Percentiles rank a stretch among this genome's conserved stretches.
Conservation (phyloP, 352 stramenopile genomes). For the Phytopythium litorale region DNA sequence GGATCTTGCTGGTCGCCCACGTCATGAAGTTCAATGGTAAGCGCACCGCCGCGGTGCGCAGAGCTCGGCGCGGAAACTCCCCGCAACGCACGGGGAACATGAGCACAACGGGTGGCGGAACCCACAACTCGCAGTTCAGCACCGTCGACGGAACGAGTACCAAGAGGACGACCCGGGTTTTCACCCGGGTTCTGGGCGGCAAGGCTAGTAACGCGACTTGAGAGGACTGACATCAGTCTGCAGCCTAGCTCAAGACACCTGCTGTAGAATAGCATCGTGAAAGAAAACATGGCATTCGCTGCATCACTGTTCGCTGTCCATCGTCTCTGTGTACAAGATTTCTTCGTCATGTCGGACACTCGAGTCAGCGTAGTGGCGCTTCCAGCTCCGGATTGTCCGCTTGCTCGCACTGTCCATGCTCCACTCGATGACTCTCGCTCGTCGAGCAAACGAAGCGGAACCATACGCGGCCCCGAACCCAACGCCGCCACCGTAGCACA, state of each 20-base stretch:
- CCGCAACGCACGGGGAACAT: not conserved
- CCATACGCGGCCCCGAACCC: conserved; percentile 44
- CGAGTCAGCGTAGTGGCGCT: conserved; percentile 16
- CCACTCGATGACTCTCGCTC: conserved; percentile 58
- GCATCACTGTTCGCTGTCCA: not conserved
- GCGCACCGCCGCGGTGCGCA: not conserved
- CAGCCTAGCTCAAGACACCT: not conserved
- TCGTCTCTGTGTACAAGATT: conserved; percentile 23
- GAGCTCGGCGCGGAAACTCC: not conserved
- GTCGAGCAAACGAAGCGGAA: conserved; percentile 21
- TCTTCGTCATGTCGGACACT: conserved; percentile 16
- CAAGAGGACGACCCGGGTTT: not conserved
- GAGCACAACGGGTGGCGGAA: not conserved
- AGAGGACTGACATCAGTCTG: not conserved
- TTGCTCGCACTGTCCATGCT: conserved; percentile 22
- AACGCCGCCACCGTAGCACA: conserved; percentile 52
- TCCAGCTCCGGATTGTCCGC: conserved; percentile 20
- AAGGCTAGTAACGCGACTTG: not conserved
- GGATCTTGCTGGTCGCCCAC: conserved; percentile 11
- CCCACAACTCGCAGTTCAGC: not conserved
- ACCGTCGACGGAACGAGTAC: not conserved
- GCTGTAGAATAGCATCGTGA: not conserved
- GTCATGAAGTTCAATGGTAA: conserved; percentile 12
- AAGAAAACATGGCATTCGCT: not conserved
- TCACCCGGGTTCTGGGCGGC: not conserved